These are phyloP conservation scores for Colletotrichum euphorbiae DNA, from an alignment of 2,329 filamentous ascomycete genomes.

Conservation along the genomic window DNA sequence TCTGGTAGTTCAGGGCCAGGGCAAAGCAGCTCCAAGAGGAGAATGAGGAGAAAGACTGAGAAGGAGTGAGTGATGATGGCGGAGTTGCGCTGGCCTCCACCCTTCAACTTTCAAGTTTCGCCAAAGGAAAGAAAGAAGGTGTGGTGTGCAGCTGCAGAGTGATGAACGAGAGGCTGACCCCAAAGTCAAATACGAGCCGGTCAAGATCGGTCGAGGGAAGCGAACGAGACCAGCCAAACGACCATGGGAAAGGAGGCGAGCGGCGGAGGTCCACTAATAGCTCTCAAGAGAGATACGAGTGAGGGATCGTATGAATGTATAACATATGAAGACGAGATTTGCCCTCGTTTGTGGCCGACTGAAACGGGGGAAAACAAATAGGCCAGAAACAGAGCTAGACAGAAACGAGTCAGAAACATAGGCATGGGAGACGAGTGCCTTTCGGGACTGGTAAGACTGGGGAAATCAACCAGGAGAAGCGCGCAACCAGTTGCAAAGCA, in stretches of 20 bases:
- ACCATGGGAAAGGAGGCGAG: conserved; percentile 3
- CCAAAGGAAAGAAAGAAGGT: conserved; percentile 7
- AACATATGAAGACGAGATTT: conserved; percentile 20
- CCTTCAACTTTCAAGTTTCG: neutral
- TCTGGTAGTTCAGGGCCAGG: neutral
- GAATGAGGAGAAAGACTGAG: neutral
- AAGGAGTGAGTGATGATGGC: conserved; percentile 22
- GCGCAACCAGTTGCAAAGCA: conserved; percentile 29
- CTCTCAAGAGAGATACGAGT: conserved; percentile 24
- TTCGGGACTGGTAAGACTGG: conserved; percentile 36
- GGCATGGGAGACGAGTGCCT: conserved; percentile 20
- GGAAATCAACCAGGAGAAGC: conserved; percentile 20
- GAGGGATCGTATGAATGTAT: neutral
- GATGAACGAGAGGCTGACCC: conserved; percentile 13
- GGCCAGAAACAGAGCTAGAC: conserved; percentile 14
- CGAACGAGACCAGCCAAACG: conserved; percentile 21
- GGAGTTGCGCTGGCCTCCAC: conserved; percentile 32
- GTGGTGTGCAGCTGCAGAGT: conserved; percentile 8
- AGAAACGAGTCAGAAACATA: conserved; percentile 8
- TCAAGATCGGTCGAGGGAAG: conserved; percentile 22
- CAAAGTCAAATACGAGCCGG: conserved; percentile 32
- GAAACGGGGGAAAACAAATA: conserved; percentile 22
- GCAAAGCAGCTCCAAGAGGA: neutral
- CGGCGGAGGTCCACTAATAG: conserved; percentile 31
- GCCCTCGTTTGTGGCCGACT: conserved; percentile 15